Percentiles rank a stretch among this genome's conserved stretches.
Conservation (phyloP, 2,329 filamentous ascomycete species). For the Phoma herbarum region DNA sequence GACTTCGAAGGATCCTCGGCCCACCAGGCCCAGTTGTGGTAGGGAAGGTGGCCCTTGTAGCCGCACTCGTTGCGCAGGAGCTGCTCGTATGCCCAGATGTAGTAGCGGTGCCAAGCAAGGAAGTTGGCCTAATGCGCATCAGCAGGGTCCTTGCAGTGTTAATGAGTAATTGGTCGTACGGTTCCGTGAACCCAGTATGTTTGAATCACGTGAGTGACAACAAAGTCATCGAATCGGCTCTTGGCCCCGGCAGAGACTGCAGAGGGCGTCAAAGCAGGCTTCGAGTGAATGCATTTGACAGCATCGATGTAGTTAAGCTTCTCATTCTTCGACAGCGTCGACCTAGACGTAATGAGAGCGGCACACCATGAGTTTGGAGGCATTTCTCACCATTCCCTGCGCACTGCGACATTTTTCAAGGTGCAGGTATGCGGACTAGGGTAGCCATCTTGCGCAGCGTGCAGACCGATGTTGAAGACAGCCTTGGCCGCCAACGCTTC, state of each 20-base stretch:
- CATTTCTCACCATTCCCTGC: conserved; percentile 54
- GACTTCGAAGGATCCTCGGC: conserved; percentile 56
- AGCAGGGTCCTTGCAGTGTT: neutral
- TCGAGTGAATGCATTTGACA: conserved; percentile 38
- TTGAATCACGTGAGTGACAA: conserved; percentile 44
- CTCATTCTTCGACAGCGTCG: conserved; percentile 29
- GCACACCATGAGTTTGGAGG: neutral
- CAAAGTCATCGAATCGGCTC: conserved; percentile 45
- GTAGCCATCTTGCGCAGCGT: conserved; percentile 35
- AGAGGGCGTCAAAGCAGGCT: conserved; percentile 34
- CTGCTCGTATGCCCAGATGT: conserved; percentile 54
- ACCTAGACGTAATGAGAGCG: conserved; percentile 23
- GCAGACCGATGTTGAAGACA: conserved; percentile 44
- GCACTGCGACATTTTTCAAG: conserved; percentile 49
- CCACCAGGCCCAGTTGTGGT: conserved; percentile 63
- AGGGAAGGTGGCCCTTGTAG: conserved; percentile 56
- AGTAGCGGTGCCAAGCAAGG: conserved; percentile 55
- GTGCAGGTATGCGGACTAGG: conserved; percentile 43
- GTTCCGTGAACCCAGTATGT: conserved; percentile 42
- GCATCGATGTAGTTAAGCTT: conserved; percentile 42
- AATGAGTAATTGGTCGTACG: conserved; percentile 16
- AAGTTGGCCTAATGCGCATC: conserved; percentile 41
- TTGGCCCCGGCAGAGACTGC: conserved; percentile 34
- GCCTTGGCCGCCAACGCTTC: conserved; percentile 48
- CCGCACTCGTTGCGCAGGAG: conserved; percentile 55